Evolutionary conservation across 768 basidiomycete genomes (phyloP).

Genomic region (Amyloporia xantha): DNA sequence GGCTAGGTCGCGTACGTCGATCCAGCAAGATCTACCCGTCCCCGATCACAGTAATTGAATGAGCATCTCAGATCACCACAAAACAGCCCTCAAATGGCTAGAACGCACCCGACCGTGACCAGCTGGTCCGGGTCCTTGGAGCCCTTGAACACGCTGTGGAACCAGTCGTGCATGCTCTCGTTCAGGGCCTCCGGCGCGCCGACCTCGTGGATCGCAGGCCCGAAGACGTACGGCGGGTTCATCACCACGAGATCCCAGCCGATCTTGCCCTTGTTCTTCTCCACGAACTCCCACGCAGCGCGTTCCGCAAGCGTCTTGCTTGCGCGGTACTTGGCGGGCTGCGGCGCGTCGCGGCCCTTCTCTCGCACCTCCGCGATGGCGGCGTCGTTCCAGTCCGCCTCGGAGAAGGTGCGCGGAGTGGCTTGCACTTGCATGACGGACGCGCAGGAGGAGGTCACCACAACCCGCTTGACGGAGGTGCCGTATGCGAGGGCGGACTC

Average conservation of each 20-base stretch:
- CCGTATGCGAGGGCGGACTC: constrained; percentile 53
- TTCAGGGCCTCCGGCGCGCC: constrained; percentile 30
- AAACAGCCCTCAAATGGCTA: background rate
- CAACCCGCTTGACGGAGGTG: constrained; percentile 50
- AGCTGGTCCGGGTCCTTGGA: constrained; percentile 14
- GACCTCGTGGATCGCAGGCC: constrained; percentile 30
- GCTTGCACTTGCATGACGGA: constrained; percentile 26
- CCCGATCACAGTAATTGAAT: too few relatives aligned
- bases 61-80: background rate
- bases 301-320: constrained; percentile 57
- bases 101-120: constrained; percentile 7
- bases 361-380: constrained; percentile 40
- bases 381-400: constrained; percentile 57
- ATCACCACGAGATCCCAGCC: constrained; percentile 30
- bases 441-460: constrained; percentile 53
- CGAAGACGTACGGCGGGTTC: constrained; percentile 41
- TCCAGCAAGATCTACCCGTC: constrained; percentile 1
- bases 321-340: constrained; percentile 43
- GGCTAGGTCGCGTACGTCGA: constrained; percentile 53
- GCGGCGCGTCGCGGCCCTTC: constrained; percentile 39
- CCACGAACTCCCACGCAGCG: constrained; percentile 43
- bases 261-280: constrained; percentile 35
- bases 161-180: constrained; percentile 23
- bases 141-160: constrained; percentile 17
- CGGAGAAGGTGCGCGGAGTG: constrained; percentile 31